Percentiles rank a stretch among this genome's conserved stretches.
Evolutionary conservation across 139 green algal species (phyloP).

Genomic region (Raphidocelis subcapitata): DNA sequence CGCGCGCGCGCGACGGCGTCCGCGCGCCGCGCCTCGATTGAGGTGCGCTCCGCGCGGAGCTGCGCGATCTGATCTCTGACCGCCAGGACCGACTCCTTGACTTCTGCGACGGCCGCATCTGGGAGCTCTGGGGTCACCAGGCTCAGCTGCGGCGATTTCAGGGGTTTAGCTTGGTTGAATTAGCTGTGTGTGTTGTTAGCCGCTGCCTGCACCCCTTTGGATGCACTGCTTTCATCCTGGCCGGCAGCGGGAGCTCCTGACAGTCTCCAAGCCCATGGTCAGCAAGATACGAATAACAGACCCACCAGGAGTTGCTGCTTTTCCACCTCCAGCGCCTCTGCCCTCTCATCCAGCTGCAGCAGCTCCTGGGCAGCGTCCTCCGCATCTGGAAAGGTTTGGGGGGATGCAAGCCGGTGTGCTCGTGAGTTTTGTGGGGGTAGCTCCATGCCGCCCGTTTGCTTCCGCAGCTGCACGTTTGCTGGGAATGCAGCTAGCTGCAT

Average conservation of each 20-base stretch:
- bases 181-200: no score
- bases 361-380: conserved; percentile 1
- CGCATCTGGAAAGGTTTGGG: neutral
- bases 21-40: neutral
- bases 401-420: neutral
- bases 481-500: neutral
- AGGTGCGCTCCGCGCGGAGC: neutral
- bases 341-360: conserved; percentile 7
- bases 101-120: neutral
- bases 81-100: neutral
- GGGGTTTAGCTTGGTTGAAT: no score
- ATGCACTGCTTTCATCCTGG: no score
- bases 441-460: no score
- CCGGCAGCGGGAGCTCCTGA: no score
- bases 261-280: no score
- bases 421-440: no score
- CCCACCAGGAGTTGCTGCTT: conserved; percentile 25
- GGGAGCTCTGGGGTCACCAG: conserved; percentile 6
- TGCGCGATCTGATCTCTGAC: neutral
- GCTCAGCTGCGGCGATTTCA: conserved; percentile 17
- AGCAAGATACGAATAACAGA: no score
- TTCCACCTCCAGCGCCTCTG: conserved; percentile 8
- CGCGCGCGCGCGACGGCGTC: neutral
- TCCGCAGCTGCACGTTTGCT: no score
- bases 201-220: no score